phyloP scores from a whole-genome alignment of 2,329 filamentous ascomycete genomes.

The Cercospora sp. region DNA sequence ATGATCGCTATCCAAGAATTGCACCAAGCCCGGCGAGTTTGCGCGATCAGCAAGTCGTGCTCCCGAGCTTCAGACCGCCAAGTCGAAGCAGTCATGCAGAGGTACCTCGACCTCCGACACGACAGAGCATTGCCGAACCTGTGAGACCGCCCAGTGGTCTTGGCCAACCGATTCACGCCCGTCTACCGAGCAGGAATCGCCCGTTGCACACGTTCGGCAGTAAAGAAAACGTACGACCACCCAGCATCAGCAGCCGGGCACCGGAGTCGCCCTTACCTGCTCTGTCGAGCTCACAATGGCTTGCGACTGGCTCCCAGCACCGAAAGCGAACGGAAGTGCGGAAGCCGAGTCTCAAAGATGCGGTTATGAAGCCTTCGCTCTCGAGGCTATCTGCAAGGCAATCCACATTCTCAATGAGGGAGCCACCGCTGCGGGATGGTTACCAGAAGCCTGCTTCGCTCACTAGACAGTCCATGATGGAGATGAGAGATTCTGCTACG shows the following conservation, averaged over 20 bases:
- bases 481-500: conserved; percentile 2
- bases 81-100: conserved; percentile 7
- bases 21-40: conserved; percentile 34
- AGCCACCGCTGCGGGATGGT: background rate
- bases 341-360: conserved; percentile 18
- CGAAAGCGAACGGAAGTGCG: conserved; percentile 5
- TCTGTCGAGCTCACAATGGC: conserved; percentile 37
- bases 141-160: background rate
- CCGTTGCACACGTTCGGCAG: conserved; percentile 2
- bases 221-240: conserved; percentile 9
- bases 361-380: conserved; percentile 10
- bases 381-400: conserved; percentile 1
- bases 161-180: conserved; percentile 15
- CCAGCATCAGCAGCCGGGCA: background rate
- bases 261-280: conserved; percentile 26
- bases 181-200: background rate
- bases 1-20: conserved; percentile 48
- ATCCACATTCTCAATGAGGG: background rate
- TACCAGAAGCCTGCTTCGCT: background rate
- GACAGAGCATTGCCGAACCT: background rate
- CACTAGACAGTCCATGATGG: conserved; percentile 6
- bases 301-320: conserved; percentile 29
- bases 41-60: conserved; percentile 1
- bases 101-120: conserved; percentile 1
- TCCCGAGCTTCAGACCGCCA: conserved; percentile 1